These are phyloP conservation scores for Fusarium nanum DNA, from an alignment of 2,329 filamentous ascomycete species.

Conservation along the genomic window DNA sequence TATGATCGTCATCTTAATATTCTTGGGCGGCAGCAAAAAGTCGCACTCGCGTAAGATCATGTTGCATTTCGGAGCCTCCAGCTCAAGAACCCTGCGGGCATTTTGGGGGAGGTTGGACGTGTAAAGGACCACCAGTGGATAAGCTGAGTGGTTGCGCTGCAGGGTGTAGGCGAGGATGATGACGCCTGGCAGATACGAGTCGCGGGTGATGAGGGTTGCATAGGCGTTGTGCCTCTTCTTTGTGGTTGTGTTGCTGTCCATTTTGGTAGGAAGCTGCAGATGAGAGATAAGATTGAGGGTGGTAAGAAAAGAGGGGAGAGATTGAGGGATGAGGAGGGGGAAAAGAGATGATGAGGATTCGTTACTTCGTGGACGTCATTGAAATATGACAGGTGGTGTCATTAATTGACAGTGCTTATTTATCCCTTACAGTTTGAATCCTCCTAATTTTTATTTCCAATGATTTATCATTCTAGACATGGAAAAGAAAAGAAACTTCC, in stretches of 20 bases:
- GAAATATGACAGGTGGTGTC: slow-evolving; percentile 12
- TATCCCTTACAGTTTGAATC: slow-evolving; percentile 9
- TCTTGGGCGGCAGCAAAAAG: slow-evolving; percentile 26
- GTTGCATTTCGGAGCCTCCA: slow-evolving; percentile 32
- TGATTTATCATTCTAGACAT: no score
- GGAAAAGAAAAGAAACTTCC: not conserved
- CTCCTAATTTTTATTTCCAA: no score
- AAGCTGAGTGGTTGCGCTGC: slow-evolving; percentile 17
- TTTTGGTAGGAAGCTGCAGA: slow-evolving; percentile 10
- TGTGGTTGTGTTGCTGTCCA: not conserved
- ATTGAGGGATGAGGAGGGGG: not conserved
- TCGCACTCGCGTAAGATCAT: slow-evolving; percentile 27
- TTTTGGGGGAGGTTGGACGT: slow-evolving; percentile 22
- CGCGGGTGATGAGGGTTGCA: slow-evolving; percentile 41
- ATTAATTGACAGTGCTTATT: not conserved
- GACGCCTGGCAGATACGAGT: slow-evolving; percentile 40
- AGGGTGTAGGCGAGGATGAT: slow-evolving; percentile 39
- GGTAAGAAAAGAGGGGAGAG: not conserved
- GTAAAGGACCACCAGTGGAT: slow-evolving; percentile 37
- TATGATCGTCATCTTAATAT: slow-evolving; percentile 33
- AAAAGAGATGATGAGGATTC: not conserved
- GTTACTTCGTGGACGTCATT: slow-evolving; percentile 25
- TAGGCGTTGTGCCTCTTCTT: slow-evolving; percentile 31
- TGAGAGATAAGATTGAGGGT: not conserved
- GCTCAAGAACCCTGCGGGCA: slow-evolving; percentile 18